These are phyloP conservation scores for Parathielavia hyrcaniae DNA, from an alignment of 495 filamentous ascomycete genomes.

Conservation along the genomic window DNA sequence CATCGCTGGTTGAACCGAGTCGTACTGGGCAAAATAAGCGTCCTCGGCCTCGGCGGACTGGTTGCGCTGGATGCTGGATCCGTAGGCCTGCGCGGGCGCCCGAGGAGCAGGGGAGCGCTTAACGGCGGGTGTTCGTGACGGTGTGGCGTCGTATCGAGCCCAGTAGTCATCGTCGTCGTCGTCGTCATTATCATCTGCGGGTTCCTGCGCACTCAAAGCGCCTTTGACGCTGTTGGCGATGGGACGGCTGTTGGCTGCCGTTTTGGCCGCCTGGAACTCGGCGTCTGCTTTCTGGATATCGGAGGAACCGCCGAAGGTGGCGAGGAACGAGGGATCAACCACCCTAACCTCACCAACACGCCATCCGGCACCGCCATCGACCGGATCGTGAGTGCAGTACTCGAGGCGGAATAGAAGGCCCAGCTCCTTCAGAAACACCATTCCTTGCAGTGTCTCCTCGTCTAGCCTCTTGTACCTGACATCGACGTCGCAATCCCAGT, in stretches of 20 bases:
- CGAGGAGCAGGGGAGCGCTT: constrained; percentile 56
- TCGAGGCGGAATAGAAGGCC: constrained; percentile 47
- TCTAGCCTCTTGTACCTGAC: constrained; percentile 70
- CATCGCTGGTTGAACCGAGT: constrained; percentile 81
- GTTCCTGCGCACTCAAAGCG: constrained; percentile 21
- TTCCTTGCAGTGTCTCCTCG: constrained; percentile 75
- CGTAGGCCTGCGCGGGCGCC: constrained; percentile 13
- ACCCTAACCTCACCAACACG: constrained; percentile 72
- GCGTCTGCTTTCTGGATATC: constrained; percentile 42
- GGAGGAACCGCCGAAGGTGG: constrained; percentile 35
- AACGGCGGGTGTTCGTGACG: constrained; percentile 63
- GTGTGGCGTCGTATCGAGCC: constrained; percentile 86
- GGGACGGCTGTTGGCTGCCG: constrained; percentile 15
- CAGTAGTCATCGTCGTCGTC: constrained; percentile 91
- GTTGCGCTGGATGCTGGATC: constrained; percentile 21
- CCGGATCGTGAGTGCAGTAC: constrained; percentile 55
- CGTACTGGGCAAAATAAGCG: constrained; percentile 83
- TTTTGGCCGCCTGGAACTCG: constrained; percentile 33
- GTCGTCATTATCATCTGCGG: constrained; percentile 45
- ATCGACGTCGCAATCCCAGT: constrained; percentile 56
- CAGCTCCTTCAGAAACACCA: constrained; percentile 52
- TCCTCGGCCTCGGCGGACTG: constrained; percentile 61
- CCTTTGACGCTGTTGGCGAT: constrained; percentile 13
- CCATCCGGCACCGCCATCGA: constrained; percentile 71
- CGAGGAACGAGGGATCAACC: constrained; percentile 37